phyloP scores from a whole-genome alignment of 2,329 filamentous ascomycete species.

The Colletotrichum sp. region DNA sequence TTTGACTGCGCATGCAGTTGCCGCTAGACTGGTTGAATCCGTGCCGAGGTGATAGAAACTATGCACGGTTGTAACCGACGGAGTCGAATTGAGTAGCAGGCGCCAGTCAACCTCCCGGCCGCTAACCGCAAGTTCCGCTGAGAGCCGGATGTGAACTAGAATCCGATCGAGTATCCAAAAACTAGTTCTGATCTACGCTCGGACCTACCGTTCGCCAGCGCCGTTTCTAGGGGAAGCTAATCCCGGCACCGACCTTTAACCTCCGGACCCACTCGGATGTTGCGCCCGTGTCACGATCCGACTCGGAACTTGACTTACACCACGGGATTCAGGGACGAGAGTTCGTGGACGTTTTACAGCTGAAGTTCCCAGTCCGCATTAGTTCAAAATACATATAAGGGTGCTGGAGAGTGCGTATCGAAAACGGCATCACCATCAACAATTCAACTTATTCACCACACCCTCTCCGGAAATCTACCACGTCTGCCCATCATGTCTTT shows the following conservation, averaged over 20 bases:
- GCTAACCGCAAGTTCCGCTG: neutral
- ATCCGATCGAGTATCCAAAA: neutral
- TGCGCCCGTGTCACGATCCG: neutral
- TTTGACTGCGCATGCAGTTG: neutral
- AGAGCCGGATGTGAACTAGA: neutral
- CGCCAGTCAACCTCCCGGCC: neutral
- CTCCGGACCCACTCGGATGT: conserved; percentile 6
- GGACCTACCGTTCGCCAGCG: neutral
- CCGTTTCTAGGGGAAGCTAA: neutral
- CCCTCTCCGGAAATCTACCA: neutral
- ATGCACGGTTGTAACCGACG: neutral
- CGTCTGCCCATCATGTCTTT: conserved; percentile 3
- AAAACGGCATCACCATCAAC: neutral
- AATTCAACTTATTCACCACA: neutral
- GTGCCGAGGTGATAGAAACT: neutral
- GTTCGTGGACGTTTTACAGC: neutral
- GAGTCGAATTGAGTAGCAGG: neutral
- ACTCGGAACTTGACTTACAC: neutral
- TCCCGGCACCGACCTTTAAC: neutral
- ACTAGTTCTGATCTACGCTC: neutral
- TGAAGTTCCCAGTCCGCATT: too few relatives aligned
- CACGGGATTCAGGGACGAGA: neutral
- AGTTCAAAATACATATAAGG: neutral
- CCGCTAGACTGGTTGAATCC: neutral
- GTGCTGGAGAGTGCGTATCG: neutral